Conservation (phyloP, 495 filamentous ascomycete genomes). For the Endocarpon pusillum region DNA sequence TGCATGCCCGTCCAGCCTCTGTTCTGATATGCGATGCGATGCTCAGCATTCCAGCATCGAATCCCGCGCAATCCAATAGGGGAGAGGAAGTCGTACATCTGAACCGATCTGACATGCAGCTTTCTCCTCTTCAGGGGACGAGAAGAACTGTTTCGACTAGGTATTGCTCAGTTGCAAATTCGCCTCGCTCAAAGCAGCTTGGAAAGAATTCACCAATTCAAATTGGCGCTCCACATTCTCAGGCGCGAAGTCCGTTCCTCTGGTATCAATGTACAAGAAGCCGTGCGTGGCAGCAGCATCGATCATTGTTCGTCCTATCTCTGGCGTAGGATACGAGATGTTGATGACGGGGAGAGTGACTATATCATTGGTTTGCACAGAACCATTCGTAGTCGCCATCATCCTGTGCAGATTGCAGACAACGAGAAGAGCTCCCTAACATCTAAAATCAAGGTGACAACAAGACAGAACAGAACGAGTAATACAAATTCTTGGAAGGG, state of each 20-base stretch:
- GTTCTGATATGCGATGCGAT: conserved; percentile 42
- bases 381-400: background rate
- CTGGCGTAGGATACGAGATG: conserved; percentile 38
- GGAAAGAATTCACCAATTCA: conserved; percentile 37
- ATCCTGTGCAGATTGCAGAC: background rate
- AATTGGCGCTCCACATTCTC: conserved; percentile 58
- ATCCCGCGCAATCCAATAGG: background rate
- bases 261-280: conserved; percentile 73
- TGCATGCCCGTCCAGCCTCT: conserved; percentile 83
- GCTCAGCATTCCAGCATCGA: conserved; percentile 4
- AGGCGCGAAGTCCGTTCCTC: conserved; percentile 47
- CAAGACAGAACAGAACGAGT: too few relatives aligned
- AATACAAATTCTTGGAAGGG: too few relatives aligned
- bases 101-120: conserved; percentile 50
- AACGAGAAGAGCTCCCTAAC: too few relatives aligned
- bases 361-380: background rate
- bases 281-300: conserved; percentile 66
- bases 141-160: conserved; percentile 67
- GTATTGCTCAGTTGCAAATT: too few relatives aligned
- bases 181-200: background rate
- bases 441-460: too few relatives aligned
- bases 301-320: conserved; percentile 54
- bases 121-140: conserved; percentile 54
- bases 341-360: conserved; percentile 63
- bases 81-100: conserved; percentile 28